These are phyloP conservation scores for Pyrrhoderma noxium DNA, from an alignment of 1,284 basidiomycete genomes.

Conservation along the genomic window DNA sequence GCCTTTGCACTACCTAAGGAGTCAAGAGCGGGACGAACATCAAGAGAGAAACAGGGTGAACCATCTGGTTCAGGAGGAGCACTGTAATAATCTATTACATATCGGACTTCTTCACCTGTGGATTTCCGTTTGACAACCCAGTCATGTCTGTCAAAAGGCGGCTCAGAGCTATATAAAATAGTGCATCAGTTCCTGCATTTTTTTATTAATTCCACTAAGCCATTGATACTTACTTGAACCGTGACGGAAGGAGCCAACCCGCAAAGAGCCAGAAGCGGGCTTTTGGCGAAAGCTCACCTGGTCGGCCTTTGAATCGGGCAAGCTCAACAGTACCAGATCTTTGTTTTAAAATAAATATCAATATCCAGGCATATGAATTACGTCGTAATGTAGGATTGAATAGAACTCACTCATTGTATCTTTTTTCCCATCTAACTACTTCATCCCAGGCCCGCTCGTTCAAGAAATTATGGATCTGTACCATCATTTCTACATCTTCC, in stretches of 20 bases:
- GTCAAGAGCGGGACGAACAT: conserved; percentile 87
- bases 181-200: neutral
- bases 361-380: neutral
- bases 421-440: conserved; percentile 89
- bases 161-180: conserved; percentile 55
- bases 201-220: neutral
- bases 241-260: conserved; percentile 80
- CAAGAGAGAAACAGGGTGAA: conserved; percentile 85
- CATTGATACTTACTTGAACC: conserved; percentile 67
- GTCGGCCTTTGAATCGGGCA: conserved; percentile 83
- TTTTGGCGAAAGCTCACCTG: conserved; percentile 85
- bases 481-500: conserved; percentile 95
- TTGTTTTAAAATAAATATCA: conserved; percentile 1
- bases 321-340: conserved; percentile 56
- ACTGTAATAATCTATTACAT: conserved; percentile 96
- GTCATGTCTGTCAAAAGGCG: conserved; percentile 98
- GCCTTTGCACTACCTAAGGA: conserved; percentile 66
- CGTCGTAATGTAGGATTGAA: neutral
- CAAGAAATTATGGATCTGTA: conserved; percentile 96
- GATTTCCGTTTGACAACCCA: conserved; percentile 83
- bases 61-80: conserved; percentile 81
- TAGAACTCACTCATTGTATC: conserved; percentile 48
- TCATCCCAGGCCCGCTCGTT: conserved; percentile 97
- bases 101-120: conserved; percentile 75
- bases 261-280: conserved; percentile 82